Percentiles rank a stretch among this genome's conserved stretches.
These are phyloP conservation scores for Suzukiozyma palmioleophila DNA, from an alignment of 1,139 yeast species.

Conservation along the genomic window DNA sequence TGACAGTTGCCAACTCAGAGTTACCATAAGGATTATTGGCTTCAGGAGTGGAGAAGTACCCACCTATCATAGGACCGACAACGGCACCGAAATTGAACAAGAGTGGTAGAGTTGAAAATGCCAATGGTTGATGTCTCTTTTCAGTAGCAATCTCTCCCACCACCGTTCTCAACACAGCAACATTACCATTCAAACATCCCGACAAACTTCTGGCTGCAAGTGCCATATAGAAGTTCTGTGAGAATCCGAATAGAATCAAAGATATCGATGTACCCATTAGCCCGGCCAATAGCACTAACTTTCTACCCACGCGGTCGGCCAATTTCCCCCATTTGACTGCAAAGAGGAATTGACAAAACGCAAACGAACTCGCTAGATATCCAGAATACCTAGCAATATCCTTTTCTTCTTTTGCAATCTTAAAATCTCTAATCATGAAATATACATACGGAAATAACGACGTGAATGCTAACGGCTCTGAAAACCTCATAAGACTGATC, in stretches of 20 bases:
- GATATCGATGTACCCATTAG: slow-evolving; percentile 46
- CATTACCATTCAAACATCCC: slow-evolving; percentile 60
- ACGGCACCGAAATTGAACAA: slow-evolving; percentile 56
- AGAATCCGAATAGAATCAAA: slow-evolving; percentile 49
- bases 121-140: slow-evolving; percentile 55
- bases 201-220: slow-evolving; percentile 46
- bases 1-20: slow-evolving; percentile 3
- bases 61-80: slow-evolving; percentile 47
- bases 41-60: slow-evolving; percentile 34
- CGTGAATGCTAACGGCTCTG: slow-evolving; percentile 63
- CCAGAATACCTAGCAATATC: slow-evolving; percentile 57
- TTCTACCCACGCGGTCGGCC: slow-evolving; percentile 55
- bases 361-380: slow-evolving; percentile 53
- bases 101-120: slow-evolving; percentile 56
- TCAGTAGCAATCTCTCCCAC: slow-evolving; percentile 58
- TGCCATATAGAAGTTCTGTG: slow-evolving; percentile 48
- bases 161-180: slow-evolving; percentile 56
- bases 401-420: slow-evolving; percentile 46
- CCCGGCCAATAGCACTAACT: slow-evolving; percentile 50
- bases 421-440: slow-evolving; percentile 58
- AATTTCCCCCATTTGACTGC: slow-evolving; percentile 57
- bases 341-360: slow-evolving; percentile 50
- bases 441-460: slow-evolving; percentile 62
- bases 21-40: slow-evolving; percentile 8
- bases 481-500: slow-evolving; percentile 42